Evolutionary conservation across 1,284 basidiomycete species (phyloP), one percentile per base, ranked within the genome.

Genomic region (Pseudozyma hubeiensis): DNA sequence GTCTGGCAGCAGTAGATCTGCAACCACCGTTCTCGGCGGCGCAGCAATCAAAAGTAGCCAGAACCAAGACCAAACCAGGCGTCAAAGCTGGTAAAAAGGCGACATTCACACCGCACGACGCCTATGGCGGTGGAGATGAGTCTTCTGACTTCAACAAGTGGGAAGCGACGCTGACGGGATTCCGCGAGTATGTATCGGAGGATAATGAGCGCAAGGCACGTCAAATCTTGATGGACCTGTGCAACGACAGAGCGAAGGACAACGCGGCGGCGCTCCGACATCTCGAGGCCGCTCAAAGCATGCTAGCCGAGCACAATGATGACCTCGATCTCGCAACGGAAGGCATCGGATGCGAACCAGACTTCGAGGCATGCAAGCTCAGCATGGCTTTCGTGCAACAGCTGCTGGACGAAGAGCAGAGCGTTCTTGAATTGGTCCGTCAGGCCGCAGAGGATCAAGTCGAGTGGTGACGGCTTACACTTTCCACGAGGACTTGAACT

Each of bases 131-230:
- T 8, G 17, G 51, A 0, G 7, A n/a, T 9, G 44, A 14, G 3
- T 7, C 30, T 13, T 49, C 51, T 0, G 51, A 54, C 7, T 43
- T 78, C 6, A 56, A 70, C 14, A 53, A 41, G 33, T 80, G 78
- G 78, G 61, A 78, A 16, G 64, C 63, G n/a, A 80, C 73, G 10
- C 48, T 78, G 19, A 47, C 56, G 2, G 78, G 78, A 6, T 56
- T 61, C 19, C 29, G 51, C 11, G 76, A 80, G 2, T 47, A 11
- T 5, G 69, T 78, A 0, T 63, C 59, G 37, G 56, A 57, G 4
- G 63, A 64, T 19, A 80, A 80, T 33, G 78, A 80, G 43, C 51
- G 14, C 9, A 29, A 14, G 2, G 75, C 69, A 11, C 67, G 64
- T 19, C 5, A 24, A 1, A 29, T 64, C 0, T 41, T 79, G 11